A percentile compares a stretch with the other conserved stretches of the same genome.
Evolutionary conservation across 2,329 filamentous ascomycete species (phyloP).

Genomic region (Aspergillus bombycis): DNA sequence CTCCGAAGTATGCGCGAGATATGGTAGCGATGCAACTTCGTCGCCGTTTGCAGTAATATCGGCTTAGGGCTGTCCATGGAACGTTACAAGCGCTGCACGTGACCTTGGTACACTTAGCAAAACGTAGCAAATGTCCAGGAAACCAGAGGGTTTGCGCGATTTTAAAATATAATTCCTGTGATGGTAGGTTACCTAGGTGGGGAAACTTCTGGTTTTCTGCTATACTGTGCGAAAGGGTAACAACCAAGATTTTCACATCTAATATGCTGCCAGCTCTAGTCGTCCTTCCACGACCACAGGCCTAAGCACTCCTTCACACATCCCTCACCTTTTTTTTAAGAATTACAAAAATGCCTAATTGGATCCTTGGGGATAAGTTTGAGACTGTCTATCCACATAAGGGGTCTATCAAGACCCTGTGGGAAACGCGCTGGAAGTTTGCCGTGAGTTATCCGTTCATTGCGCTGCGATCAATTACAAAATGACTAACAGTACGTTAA

Average conservation of each 20-base stretch:
- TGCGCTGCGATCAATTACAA: not conserved
- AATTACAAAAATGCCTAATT: constrained; percentile 23
- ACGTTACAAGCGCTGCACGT: not conserved
- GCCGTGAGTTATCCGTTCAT: constrained; percentile 51
- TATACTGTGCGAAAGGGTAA: not conserved
- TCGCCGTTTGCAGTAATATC: not conserved
- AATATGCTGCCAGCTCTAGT: not conserved
- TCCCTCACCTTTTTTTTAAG: not conserved
- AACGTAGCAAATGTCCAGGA: not conserved
- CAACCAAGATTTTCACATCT: not conserved
- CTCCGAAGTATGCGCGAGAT: not conserved
- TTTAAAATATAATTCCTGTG: not conserved
- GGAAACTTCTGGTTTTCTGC: not conserved
- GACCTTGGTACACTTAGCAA: not conserved
- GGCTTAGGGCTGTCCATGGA: not conserved
- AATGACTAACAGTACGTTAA: not conserved
- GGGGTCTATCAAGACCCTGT: constrained; percentile 63
- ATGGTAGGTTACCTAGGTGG: not conserved
- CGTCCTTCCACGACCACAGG: not conserved
- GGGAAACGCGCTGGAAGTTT: constrained; percentile 77
- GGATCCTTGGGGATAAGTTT: constrained; percentile 52
- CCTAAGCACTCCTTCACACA: not conserved
- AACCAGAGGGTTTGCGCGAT: not conserved
- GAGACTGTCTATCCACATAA: constrained; percentile 59
- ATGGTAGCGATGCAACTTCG: not conserved